phyloP scores from a whole-genome alignment of 2,329 filamentous ascomycete species.

The Coniochaeta prunicola region DNA sequence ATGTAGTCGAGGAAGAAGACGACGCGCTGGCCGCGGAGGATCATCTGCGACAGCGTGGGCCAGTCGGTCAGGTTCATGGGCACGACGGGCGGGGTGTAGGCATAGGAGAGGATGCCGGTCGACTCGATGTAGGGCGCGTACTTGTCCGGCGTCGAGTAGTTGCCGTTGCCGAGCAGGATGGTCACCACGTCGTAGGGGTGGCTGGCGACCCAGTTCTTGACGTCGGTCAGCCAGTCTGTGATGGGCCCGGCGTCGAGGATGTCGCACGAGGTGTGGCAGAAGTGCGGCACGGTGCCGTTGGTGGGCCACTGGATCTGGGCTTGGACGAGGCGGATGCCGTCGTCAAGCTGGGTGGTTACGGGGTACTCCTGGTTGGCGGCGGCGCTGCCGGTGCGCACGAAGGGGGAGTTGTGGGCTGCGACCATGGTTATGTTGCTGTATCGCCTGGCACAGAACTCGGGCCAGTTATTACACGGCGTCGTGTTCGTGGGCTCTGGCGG shows the following conservation, averaged over 20 bases:
- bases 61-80: constrained; percentile 70
- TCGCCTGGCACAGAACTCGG: constrained; percentile 67
- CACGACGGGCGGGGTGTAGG: constrained; percentile 64
- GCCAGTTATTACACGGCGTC: constrained; percentile 70
- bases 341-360: constrained; percentile 67
- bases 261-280: constrained; percentile 81
- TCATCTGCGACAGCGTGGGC: constrained; percentile 76
- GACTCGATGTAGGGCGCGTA: constrained; percentile 64
- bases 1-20: constrained; percentile 82
- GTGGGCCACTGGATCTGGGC: constrained; percentile 54
- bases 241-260: constrained; percentile 76
- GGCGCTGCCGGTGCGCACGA: constrained; percentile 61
- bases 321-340: constrained; percentile 62
- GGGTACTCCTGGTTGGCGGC: constrained; percentile 67
- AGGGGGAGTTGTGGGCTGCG: constrained; percentile 75
- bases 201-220: constrained; percentile 63
- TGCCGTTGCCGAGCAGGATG: constrained; percentile 77
- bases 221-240: constrained; percentile 60
- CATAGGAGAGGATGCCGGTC: constrained; percentile 64
- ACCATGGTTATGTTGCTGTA: constrained; percentile 80
- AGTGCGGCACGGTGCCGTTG: constrained; percentile 50
- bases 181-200: constrained; percentile 87
- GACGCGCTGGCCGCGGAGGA: constrained; percentile 61
- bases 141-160: constrained; percentile 56
- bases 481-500: constrained; percentile 55